These are phyloP conservation scores for Mucor irregularis DNA, from an alignment of 371 early-diverging fungal species.

Conservation along the genomic window DNA sequence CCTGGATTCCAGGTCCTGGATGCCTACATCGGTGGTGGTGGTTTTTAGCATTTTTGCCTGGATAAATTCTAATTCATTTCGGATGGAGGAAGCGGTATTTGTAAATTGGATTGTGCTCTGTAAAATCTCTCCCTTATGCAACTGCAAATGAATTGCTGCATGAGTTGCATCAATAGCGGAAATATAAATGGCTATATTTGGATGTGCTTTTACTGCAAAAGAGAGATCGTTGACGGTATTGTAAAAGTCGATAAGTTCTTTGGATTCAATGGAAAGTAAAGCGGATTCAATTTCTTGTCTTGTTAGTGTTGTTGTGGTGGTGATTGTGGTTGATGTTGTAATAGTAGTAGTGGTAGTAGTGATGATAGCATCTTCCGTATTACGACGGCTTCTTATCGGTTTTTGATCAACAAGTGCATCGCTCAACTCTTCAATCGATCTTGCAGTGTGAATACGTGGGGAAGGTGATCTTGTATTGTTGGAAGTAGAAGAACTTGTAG, in stretches of 20 bases:
- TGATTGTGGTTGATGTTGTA: no score
- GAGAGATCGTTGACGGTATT: background rate
- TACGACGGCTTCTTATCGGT: background rate
- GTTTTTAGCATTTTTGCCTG: conserved; percentile 49
- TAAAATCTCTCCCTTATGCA: conserved; percentile 5
- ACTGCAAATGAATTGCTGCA: conserved; percentile 27
- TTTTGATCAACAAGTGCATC: no score
- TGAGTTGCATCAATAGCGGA: conserved; percentile 33
- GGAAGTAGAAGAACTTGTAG: no score
- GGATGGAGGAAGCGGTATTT: conserved; percentile 21
- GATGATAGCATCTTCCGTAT: background rate
- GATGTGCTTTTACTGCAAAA: conserved; percentile 9
- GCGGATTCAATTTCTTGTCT: conserved; percentile 4
- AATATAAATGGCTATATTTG: conserved; percentile 16
- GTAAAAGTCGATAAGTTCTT: conserved; percentile 12
- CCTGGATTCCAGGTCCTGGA: conserved; percentile 37
- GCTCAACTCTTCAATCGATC: no score
- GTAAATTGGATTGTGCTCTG: conserved; percentile 8
- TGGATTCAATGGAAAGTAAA: background rate
- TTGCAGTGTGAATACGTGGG: conserved; percentile 5
- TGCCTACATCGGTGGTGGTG: conserved; percentile 38
- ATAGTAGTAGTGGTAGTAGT: no score
- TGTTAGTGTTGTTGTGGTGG: background rate
- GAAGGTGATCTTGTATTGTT: conserved; percentile 1
- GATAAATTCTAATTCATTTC: conserved; percentile 51